Conservation (phyloP, 1,139 yeast species). For the Sugiyamaella paludigena region DNA sequence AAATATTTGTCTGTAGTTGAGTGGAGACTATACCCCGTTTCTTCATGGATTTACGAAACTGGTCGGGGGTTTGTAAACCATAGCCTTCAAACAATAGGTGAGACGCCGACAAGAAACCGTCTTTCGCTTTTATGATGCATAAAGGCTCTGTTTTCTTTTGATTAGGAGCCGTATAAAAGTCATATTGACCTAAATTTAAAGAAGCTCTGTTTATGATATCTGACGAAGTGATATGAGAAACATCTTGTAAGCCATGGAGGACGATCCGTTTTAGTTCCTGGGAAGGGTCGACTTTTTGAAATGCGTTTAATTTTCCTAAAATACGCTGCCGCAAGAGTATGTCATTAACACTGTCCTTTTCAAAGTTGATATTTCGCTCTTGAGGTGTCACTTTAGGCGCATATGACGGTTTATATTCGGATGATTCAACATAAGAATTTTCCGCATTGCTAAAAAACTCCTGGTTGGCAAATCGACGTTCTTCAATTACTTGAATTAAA, state of each 20-base stretch:
- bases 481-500: conserved; percentile 46
- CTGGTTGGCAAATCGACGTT: conserved; percentile 36
- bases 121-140: conserved; percentile 16
- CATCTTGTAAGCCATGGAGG: conserved; percentile 7
- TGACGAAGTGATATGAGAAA: neutral
- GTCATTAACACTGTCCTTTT: conserved; percentile 37
- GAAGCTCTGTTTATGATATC: neutral
- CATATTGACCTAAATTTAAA: conserved; percentile 6
- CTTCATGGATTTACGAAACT: conserved; percentile 16
- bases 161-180: neutral
- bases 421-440: conserved; percentile 6
- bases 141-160: conserved; percentile 1
- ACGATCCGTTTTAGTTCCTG: conserved; percentile 4
- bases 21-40: conserved; percentile 16
- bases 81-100: conserved; percentile 21
- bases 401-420: conserved; percentile 44
- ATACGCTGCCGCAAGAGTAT: conserved; percentile 51
- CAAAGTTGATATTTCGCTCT: conserved; percentile 50
- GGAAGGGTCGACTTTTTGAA: conserved; percentile 35
- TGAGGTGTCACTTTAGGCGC: conserved; percentile 55
- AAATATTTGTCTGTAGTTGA: conserved; percentile 7
- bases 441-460: neutral
- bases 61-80: conserved; percentile 15
- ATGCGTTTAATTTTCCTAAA: conserved; percentile 58
- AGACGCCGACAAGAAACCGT: conserved; percentile 16